Evolutionary conservation across 1,284 basidiomycete species (phyloP).

Genomic region (Cyathus olla): DNA sequence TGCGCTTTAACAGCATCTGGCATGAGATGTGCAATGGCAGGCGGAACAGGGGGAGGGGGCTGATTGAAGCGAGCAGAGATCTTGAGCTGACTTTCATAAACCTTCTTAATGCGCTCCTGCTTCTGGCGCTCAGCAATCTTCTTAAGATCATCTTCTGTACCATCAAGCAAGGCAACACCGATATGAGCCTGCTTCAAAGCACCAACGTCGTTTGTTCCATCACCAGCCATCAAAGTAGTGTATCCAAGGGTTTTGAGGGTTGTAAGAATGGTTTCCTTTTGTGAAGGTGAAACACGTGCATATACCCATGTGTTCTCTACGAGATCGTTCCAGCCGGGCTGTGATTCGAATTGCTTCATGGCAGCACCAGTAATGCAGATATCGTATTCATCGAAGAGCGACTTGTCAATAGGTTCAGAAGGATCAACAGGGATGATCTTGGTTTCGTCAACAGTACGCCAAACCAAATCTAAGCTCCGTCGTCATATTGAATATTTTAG

Average conservation of each 20-base stretch:
- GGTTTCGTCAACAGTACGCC: slow-evolving; percentile 92
- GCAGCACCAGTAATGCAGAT: slow-evolving; percentile 95
- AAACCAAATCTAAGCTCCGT: slow-evolving; percentile 75
- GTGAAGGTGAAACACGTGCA: slow-evolving; percentile 93
- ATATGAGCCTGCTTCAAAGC: slow-evolving; percentile 97
- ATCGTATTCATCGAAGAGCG: slow-evolving; percentile 88
- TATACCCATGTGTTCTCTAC: slow-evolving; percentile 97
- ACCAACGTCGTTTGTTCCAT: slow-evolving; percentile 97
- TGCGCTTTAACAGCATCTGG: slow-evolving; percentile 94
- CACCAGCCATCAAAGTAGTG: slow-evolving; percentile 95
- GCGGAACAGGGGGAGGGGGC: slow-evolving; percentile 90
- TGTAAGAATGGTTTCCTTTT: slow-evolving; percentile 94
- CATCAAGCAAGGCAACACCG: slow-evolving; percentile 93
- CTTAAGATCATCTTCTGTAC: slow-evolving; percentile 90
- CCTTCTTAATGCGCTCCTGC: slow-evolving; percentile 91
- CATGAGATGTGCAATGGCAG: slow-evolving; percentile 84
- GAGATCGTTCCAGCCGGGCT: slow-evolving; percentile 78
- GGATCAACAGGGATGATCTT: slow-evolving; percentile 89
- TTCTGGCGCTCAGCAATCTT: slow-evolving; percentile 94
- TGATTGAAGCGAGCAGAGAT: slow-evolving; percentile 92
- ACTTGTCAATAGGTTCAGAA: slow-evolving; percentile 77
- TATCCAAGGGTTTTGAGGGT: slow-evolving; percentile 90
- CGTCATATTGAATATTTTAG: neutral
- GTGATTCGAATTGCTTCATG: slow-evolving; percentile 83
- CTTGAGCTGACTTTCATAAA: slow-evolving; percentile 94